Conservation (phyloP, 768 basidiomycete genomes). For the Leccinum truebloodii region DNA sequence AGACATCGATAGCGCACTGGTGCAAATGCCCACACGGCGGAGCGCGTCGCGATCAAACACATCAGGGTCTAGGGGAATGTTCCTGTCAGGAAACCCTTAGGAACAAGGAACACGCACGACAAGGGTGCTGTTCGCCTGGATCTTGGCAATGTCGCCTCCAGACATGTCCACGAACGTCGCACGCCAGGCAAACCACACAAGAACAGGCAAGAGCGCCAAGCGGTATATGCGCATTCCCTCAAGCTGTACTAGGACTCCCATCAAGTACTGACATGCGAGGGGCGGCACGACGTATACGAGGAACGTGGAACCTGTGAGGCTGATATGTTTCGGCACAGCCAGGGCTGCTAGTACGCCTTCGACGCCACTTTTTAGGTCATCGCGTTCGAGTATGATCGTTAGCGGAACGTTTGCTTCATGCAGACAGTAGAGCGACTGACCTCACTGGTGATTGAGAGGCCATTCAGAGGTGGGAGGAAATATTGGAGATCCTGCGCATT, state of each 20-base stretch:
- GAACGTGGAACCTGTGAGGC: conserved; percentile 27
- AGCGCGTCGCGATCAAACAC: conserved; percentile 17
- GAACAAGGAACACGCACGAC: conserved; percentile 17
- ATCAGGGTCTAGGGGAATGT: conserved; percentile 15
- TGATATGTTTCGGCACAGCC: conserved; percentile 4
- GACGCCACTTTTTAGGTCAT: neutral
- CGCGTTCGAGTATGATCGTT: neutral
- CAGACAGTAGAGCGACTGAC: conserved; percentile 1
- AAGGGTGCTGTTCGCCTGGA: conserved; percentile 18
- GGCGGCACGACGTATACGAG: conserved; percentile 42
- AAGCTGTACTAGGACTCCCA: conserved; percentile 55
- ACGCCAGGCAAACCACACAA: conserved; percentile 45
- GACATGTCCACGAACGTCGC: conserved; percentile 32
- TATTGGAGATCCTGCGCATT: neutral
- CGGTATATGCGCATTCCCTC: conserved; percentile 43
- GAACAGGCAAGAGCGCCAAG: conserved; percentile 48
- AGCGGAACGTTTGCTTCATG: neutral
- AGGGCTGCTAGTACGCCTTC: conserved; percentile 4
- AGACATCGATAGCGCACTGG: conserved; percentile 17
- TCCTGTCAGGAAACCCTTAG: neutral
- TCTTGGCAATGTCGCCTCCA: conserved; percentile 14
- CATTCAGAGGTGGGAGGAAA: neutral
- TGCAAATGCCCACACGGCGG: conserved; percentile 23
- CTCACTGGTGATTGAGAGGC: conserved; percentile 6
- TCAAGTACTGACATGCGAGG: conserved; percentile 47